A percentile compares a stretch with the other conserved stretches of the same genome.
phyloP scores from a whole-genome alignment of 2,329 filamentous ascomycete genomes.

The Phyllosticta capitalensis region DNA sequence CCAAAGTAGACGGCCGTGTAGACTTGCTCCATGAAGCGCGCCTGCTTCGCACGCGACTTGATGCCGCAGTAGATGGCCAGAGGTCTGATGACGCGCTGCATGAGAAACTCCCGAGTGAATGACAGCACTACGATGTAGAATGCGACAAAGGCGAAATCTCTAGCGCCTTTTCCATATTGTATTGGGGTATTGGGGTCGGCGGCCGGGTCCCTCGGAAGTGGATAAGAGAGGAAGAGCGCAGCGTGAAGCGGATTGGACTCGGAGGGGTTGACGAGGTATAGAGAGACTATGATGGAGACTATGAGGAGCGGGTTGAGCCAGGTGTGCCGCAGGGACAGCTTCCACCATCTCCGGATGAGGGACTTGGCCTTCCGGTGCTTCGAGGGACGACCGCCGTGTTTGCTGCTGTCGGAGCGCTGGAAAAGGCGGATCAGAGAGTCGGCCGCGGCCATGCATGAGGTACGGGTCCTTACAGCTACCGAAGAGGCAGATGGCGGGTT shows the following conservation, averaged over 20 bases:
- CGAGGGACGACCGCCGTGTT: slow-evolving; percentile 24
- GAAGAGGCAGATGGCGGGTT: neutral
- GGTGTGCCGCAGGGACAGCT: slow-evolving; percentile 43
- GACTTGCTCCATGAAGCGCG: slow-evolving; percentile 90
- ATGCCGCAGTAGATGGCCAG: slow-evolving; percentile 63
- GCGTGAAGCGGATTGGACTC: slow-evolving; percentile 67
- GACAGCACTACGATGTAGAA: slow-evolving; percentile 88
- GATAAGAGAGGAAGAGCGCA: slow-evolving; percentile 87
- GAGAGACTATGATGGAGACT: slow-evolving; percentile 50
- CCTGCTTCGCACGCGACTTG: slow-evolving; percentile 64
- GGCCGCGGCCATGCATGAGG: neutral
- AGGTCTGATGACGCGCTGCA: slow-evolving; percentile 79
- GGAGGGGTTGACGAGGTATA: slow-evolving; percentile 67
- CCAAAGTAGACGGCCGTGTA: slow-evolving; percentile 91
- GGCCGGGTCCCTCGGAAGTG: slow-evolving; percentile 46
- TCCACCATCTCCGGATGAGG: slow-evolving; percentile 36
- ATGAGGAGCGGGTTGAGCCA: slow-evolving; percentile 62
- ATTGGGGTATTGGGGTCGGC: slow-evolving; percentile 35
- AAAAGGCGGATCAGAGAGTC: slow-evolving; percentile 10
- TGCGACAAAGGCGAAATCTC: slow-evolving; percentile 75
- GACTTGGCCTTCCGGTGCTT: slow-evolving; percentile 39
- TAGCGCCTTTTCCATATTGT: slow-evolving; percentile 82
- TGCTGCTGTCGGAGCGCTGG: slow-evolving; percentile 19
- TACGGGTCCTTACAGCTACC: neutral
- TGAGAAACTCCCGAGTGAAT: slow-evolving; percentile 91